Percentiles rank a stretch among this genome's conserved stretches.
Conservation (phyloP, 1,139 yeast species). For the Saccharomyces pastorianus region DNA sequence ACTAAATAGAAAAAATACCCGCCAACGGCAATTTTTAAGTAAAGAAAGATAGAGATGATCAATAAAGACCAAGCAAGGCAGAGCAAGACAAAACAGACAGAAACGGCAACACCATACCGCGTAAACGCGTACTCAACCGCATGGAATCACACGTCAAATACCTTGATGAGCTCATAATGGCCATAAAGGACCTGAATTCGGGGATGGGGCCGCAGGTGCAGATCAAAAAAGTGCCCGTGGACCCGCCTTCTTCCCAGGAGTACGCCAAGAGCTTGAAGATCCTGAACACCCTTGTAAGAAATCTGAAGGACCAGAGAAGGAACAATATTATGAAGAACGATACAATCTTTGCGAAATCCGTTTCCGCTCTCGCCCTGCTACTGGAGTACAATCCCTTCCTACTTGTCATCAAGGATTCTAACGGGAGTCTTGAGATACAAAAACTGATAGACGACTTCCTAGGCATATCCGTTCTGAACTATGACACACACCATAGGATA, state of each 20-base stretch:
- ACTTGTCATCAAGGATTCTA: conserved; percentile 3
- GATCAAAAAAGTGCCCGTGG: conserved; percentile 1
- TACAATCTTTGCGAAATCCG: conserved; percentile 20
- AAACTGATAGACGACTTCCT: conserved; percentile 14
- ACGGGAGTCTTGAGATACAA: conserved; percentile 11
- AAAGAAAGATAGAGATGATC: background rate
- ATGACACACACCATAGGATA: conserved; percentile 12
- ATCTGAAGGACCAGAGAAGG: conserved; percentile 14
- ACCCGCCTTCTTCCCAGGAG: conserved; percentile 5
- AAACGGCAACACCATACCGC: background rate
- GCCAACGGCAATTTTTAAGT: background rate
- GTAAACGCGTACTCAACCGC: background rate
- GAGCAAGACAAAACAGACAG: background rate
- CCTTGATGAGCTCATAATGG: conserved; percentile 26
- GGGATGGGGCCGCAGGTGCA: conserved; percentile 5
- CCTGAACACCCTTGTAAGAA: conserved; percentile 19
- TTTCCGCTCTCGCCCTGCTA: conserved; percentile 23
- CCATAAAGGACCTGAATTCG: conserved; percentile 16
- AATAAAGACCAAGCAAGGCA: background rate
- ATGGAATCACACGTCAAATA: conserved; percentile 27
- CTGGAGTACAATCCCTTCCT: conserved; percentile 19
- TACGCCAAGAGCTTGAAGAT: conserved; percentile 22
- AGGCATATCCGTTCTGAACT: conserved; percentile 13
- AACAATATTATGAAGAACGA: conserved; percentile 11
- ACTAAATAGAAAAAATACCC: background rate